Evolutionary conservation across 2,329 filamentous ascomycete genomes (phyloP), one percentile per base, ranked within the genome.

Genomic region (Arthroderma sp.): DNA sequence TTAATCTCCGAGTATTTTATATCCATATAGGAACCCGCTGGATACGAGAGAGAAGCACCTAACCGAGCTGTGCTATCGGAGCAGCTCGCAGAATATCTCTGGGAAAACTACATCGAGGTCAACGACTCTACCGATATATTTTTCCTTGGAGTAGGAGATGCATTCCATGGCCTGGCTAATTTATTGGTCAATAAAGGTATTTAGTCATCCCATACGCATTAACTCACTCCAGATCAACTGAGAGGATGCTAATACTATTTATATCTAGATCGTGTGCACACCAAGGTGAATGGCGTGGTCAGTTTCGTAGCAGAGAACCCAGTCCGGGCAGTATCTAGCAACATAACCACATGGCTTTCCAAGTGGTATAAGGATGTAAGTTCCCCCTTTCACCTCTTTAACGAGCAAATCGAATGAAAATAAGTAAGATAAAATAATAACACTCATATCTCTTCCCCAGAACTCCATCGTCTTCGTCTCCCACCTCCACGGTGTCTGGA

Each of bases 91-190:
- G 79, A 75, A 48, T 96, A 94, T 57, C 69, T 98, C 9, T 98
- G 91, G 91, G 88, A 95, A 55, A 98, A 98, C 58, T 95, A 95
- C 57, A 78, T 98, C 15, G 85, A 94, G 69, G 80, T 80, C 42
- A 74, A 69, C 45, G 70, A 81, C 2, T 71, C 75, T 0, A 78
- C 81, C 4, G 78, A 89, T 43, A 77, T 96, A 10, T 84, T 94
- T 58, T 70, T 98, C 22, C 72, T 98, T 58, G 89, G 91, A 0
- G 78, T 94, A 1, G 91, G 91, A n/a, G 81, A 86, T 54, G 85
- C 91, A 1, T 94, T 91, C 57, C 70, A 83, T 3, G 87, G 85
- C 1, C 76, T 95, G 40, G 81, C 91, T 47, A 76, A 88, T 46
- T 75, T 96, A 4, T 70, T 96, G 4, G 81, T 81, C 6, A 81